A percentile compares a stretch with the other conserved stretches of the same genome.
phyloP scores from a whole-genome alignment of 257 asterid species.

The Fraxinus anomala region DNA sequence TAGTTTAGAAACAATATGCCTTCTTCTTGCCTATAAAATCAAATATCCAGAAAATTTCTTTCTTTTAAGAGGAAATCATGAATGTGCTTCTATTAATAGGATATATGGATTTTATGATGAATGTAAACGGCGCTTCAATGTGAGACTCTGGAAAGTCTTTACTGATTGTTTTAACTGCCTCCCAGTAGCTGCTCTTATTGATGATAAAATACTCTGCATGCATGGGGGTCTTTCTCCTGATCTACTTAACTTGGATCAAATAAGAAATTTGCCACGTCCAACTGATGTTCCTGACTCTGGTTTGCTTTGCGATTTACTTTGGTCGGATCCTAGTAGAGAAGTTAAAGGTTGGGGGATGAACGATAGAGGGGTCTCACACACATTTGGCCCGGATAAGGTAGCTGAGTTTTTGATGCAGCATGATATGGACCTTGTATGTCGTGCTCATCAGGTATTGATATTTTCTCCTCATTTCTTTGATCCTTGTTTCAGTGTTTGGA shows the following conservation, averaged over 20 bases:
- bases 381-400: slow-evolving; percentile 57
- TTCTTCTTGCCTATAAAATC: slow-evolving; percentile 65
- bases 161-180: slow-evolving; percentile 67
- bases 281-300: slow-evolving; percentile 63
- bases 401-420: slow-evolving; percentile 58
- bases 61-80: slow-evolving; percentile 62
- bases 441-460: slow-evolving; percentile 52
- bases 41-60: slow-evolving; percentile 62
- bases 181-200: slow-evolving; percentile 66
- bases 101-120: slow-evolving; percentile 64
- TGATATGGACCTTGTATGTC: slow-evolving; percentile 60
- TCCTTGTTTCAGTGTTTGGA: background rate
- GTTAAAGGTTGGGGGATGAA: slow-evolving; percentile 64
- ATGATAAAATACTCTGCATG: slow-evolving; percentile 63
- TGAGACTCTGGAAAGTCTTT: slow-evolving; percentile 54
- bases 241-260: slow-evolving; percentile 50
- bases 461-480: slow-evolving; percentile 1
- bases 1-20: slow-evolving; percentile 62
- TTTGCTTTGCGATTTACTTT: slow-evolving; percentile 59
- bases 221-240: slow-evolving; percentile 69
- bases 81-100: slow-evolving; percentile 62
- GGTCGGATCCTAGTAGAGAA: slow-evolving; percentile 68
- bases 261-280: slow-evolving; percentile 56
- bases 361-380: slow-evolving; percentile 55
- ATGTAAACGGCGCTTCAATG: slow-evolving; percentile 60